phyloP scores from a whole-genome alignment of 495 filamentous ascomycete genomes.

The Lichenothelia convexa region DNA sequence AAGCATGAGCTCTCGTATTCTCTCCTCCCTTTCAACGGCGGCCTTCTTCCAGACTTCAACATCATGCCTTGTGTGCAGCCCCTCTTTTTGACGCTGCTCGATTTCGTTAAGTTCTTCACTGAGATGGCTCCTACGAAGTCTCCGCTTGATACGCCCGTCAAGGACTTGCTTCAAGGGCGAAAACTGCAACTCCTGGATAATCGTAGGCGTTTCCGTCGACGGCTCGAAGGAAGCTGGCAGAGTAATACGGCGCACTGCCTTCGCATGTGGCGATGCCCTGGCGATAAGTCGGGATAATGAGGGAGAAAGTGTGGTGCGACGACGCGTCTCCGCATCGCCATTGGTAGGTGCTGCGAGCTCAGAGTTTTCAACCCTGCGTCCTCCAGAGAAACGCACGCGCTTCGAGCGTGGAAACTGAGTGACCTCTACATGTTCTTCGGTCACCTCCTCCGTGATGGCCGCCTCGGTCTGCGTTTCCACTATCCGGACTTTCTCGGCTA shows the following conservation, averaged over 20 bases:
- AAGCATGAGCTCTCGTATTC: conserved; percentile 11
- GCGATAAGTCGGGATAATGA: too few relatives aligned
- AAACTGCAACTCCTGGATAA: conserved; percentile 36
- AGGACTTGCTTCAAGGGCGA: conserved; percentile 50
- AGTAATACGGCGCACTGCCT: too few relatives aligned
- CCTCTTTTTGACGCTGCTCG: conserved; percentile 12
- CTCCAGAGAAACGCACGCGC: too few relatives aligned
- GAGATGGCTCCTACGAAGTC: conserved; percentile 49
- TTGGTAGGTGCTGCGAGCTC: background rate
- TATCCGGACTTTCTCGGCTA: too few relatives aligned
- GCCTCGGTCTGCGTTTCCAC: too few relatives aligned
- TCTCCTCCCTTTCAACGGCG: conserved; percentile 12
- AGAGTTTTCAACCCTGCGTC: background rate
- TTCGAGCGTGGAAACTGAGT: too few relatives aligned
- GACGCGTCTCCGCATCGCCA: too few relatives aligned
- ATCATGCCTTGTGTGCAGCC: conserved; percentile 10
- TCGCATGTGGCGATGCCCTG: too few relatives aligned
- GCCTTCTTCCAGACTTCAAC: too few relatives aligned
- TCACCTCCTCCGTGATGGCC: too few relatives aligned
- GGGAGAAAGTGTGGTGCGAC: too few relatives aligned
- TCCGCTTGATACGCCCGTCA: conserved; percentile 50
- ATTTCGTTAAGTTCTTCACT: conserved; percentile 54
- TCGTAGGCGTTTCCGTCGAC: background rate
- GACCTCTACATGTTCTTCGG: too few relatives aligned
- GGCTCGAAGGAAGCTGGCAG: background rate